Conservation (phyloP, 352 stramenopile genomes). For the Stramenopiles sp. region DNA sequence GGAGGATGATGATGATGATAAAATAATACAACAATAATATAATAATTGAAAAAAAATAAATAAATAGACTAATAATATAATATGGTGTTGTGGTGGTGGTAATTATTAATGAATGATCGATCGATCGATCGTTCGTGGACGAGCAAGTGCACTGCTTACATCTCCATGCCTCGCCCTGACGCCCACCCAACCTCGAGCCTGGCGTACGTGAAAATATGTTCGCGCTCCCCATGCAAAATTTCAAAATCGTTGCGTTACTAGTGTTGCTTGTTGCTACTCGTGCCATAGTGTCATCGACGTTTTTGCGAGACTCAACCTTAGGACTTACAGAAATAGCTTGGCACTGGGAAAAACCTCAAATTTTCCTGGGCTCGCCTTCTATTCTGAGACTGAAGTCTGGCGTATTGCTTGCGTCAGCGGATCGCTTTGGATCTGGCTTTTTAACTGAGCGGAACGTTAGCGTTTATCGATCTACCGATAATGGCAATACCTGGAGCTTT, state of each 20-base stretch:
- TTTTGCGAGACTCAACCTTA: background rate
- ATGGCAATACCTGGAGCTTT: background rate
- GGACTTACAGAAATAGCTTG: background rate
- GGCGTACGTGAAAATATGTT: too few relatives aligned
- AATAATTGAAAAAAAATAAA: too few relatives aligned
- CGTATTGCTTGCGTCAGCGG: background rate
- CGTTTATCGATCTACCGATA: background rate
- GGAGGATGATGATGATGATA: too few relatives aligned
- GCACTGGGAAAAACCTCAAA: background rate
- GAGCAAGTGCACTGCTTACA: too few relatives aligned
- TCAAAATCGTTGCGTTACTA: background rate
- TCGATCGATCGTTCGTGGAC: too few relatives aligned
- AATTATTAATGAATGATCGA: too few relatives aligned
- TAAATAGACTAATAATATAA: too few relatives aligned
- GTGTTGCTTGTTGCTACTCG: background rate
- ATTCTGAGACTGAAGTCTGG: conserved; percentile 1
- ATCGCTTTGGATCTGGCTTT: background rate
- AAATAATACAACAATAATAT: too few relatives aligned
- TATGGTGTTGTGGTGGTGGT: too few relatives aligned
- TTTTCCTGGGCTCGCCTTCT: background rate
- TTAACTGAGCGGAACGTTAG: background rate
- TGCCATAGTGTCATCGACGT: background rate
- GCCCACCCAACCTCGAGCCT: too few relatives aligned
- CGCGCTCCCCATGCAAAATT: too few relatives aligned
- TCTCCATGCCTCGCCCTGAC: too few relatives aligned